Percentiles rank a stretch among this genome's conserved stretches.
Evolutionary conservation across 1,284 basidiomycete species (phyloP).

Genomic region (Irpex sp.): DNA sequence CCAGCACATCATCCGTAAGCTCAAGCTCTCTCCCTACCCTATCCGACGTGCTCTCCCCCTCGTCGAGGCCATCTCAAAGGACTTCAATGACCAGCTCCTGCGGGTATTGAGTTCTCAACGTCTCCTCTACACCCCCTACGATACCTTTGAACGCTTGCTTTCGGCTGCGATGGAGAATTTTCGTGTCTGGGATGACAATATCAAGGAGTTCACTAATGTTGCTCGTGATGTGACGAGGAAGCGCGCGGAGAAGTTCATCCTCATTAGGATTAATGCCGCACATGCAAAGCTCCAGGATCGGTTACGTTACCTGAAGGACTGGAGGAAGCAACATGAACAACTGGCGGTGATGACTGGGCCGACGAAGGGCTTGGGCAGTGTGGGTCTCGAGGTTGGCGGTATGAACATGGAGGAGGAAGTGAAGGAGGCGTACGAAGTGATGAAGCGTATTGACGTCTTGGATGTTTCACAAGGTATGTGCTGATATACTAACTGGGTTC

Average conservation of each 20-base stretch:
- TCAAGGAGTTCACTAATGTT: constrained; percentile 98
- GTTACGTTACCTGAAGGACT: constrained; percentile 84
- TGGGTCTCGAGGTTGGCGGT: constrained; percentile 71
- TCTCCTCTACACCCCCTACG: constrained; percentile 91
- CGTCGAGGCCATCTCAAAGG: constrained; percentile 96
- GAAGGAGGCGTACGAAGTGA: constrained; percentile 89
- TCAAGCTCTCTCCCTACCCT: constrained; percentile 94
- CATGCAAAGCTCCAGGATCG: constrained; percentile 92
- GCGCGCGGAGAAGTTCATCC: constrained; percentile 91
- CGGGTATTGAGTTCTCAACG: constrained; percentile 89
- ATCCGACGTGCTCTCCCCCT: constrained; percentile 93
- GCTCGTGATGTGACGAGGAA: constrained; percentile 94
- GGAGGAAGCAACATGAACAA: constrained; percentile 97
- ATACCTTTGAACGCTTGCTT: constrained; percentile 88
- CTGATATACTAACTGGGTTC: neutral
- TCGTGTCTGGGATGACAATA: constrained; percentile 92
- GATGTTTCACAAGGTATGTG: constrained; percentile 83
- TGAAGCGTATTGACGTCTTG: constrained; percentile 95
- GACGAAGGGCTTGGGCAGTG: constrained; percentile 77
- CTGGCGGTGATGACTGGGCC: constrained; percentile 96
- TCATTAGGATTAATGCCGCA: constrained; percentile 92
- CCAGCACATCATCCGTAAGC: constrained; percentile 92
- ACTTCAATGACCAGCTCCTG: constrained; percentile 94
- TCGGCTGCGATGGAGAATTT: constrained; percentile 81
- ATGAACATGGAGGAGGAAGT: constrained; percentile 99